Base-by-base conservation (phyloP, 345 rosid species). In the Diplotaxis tenuifolia region DNA sequence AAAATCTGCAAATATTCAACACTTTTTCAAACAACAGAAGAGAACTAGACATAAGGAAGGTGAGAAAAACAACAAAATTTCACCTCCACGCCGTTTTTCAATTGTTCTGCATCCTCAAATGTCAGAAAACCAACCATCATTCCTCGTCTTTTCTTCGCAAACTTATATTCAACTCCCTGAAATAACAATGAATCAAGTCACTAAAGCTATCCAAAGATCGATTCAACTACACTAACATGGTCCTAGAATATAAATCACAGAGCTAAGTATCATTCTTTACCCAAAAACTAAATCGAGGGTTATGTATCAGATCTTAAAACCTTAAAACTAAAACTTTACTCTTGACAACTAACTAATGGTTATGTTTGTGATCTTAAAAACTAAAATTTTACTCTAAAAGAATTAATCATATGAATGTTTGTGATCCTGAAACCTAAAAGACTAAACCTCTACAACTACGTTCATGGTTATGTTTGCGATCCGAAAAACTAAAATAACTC, bases 81-180 rank as follows among this genome's bases (percentile, higher is more conserved):
- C 16, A 88, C 97, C 98, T 87, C 76, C 23, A 81, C 28, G 58
- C 91, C 90, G 36, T 34, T 82, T 70, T 81, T 72, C 82, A 91
- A 58, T 56, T 85, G 91, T 70, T 89, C 89, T n/a, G 80, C 59
- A 75, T 75, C 80, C 78, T 85, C 96, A 71, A 91, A 94, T 63
- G 79, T 86, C 71, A 94, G 86, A 80, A 91, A 89, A 71, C 97
- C 97, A 49, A 91, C 93, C 9, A 73, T 32, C 97, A 89, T 89
- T 78, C 91, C 95, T 78, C 84, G 75, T 85, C 86, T 91, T 69
- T 91, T 91, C 92, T 91, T 91, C 0, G 84, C 90, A 71, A 79
- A 86, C 80, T 82, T 84, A 64, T 71, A 86, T 10, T 66, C 15
- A 72, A 89, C 70, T 59, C 89, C 93, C 97, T 91, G 79, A 53